Evolutionary conservation across 2,329 filamentous ascomycete species (phyloP).

Genomic region (Aplosporella prunicola): DNA sequence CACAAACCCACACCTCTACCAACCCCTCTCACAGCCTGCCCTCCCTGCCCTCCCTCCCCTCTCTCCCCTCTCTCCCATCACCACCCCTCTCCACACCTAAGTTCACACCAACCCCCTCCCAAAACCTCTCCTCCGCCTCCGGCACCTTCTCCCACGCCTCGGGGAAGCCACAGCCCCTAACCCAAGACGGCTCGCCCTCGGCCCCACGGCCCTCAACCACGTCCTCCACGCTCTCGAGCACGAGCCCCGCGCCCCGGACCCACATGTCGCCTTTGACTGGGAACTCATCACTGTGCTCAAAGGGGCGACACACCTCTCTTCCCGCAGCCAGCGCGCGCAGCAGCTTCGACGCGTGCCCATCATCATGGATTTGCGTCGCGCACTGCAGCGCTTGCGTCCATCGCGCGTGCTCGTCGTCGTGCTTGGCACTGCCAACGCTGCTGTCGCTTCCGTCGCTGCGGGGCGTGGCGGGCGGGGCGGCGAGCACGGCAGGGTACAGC

Average conservation of each 20-base stretch:
- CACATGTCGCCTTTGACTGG: conserved; percentile 48
- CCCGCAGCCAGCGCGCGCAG: conserved; percentile 60
- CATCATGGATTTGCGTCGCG: conserved; percentile 45
- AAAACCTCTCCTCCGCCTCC: background rate
- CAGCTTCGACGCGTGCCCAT: conserved; percentile 75
- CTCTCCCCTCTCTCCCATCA: background rate
- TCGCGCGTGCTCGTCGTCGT: conserved; percentile 16
- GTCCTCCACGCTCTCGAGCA: conserved; percentile 54
- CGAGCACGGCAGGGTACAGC: conserved; percentile 44
- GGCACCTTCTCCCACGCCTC: conserved; percentile 51
- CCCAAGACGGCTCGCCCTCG: conserved; percentile 46
- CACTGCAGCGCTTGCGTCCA: conserved; percentile 39
- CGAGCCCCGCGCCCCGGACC: conserved; percentile 51
- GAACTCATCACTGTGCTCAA: conserved; percentile 18
- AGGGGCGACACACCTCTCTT: conserved; percentile 42
- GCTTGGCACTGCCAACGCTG: conserved; percentile 12
- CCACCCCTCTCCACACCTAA: background rate
- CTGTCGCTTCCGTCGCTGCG: conserved; percentile 18
- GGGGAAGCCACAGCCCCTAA: conserved; percentile 52
- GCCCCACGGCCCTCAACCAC: too few species aligned
- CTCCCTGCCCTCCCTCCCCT: background rate
- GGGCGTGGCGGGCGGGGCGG: background rate
- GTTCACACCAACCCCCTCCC: background rate
- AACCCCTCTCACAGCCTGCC: background rate
- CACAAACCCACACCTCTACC: too few species aligned